Evolutionary conservation across 1,284 basidiomycete species (phyloP).

Genomic region (Puccinia horiana): DNA sequence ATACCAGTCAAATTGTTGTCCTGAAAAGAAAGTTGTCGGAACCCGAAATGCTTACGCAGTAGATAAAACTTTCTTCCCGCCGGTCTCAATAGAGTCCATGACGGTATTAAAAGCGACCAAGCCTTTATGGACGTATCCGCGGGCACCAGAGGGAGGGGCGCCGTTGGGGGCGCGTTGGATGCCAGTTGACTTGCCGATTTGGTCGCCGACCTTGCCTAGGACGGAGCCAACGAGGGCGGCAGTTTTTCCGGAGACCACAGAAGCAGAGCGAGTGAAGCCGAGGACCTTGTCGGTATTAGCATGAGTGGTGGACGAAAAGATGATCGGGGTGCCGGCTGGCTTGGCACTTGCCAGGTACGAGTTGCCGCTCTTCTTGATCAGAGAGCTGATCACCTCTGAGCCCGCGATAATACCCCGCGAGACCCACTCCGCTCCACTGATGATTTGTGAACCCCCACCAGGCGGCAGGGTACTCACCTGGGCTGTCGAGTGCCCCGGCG

Average conservation of each 20-base stretch:
- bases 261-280: conserved; percentile 50
- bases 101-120: conserved; percentile 58
- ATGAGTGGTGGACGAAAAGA: conserved; percentile 52
- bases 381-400: conserved; percentile 53
- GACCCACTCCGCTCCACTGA: conserved; percentile 54
- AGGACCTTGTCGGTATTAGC: conserved; percentile 50
- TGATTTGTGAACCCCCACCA: conserved; percentile 46
- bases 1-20: conserved; percentile 43
- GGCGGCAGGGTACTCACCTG: conserved; percentile 37
- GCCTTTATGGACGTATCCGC: conserved; percentile 56
- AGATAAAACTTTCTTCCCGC: conserved; percentile 52
- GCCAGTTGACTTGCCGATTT: conserved; percentile 57
- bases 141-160: conserved; percentile 54
- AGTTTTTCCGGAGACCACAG: conserved; percentile 53
- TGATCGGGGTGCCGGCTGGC: conserved; percentile 52
- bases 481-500: not conserved
- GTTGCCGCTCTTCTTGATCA: conserved; percentile 54
- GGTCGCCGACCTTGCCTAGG: conserved; percentile 56
- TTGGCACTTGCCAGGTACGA: conserved; percentile 51
- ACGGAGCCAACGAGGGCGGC: conserved; percentile 55
- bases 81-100: conserved; percentile 57
- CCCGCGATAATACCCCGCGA: conserved; percentile 56
- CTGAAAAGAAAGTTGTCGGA: not conserved
- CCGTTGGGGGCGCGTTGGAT: conserved; percentile 54
- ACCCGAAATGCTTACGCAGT: conserved; percentile 36